Base-by-base conservation (phyloP, 2,329 filamentous ascomycete genomes). In the Phialocephala sp. region DNA sequence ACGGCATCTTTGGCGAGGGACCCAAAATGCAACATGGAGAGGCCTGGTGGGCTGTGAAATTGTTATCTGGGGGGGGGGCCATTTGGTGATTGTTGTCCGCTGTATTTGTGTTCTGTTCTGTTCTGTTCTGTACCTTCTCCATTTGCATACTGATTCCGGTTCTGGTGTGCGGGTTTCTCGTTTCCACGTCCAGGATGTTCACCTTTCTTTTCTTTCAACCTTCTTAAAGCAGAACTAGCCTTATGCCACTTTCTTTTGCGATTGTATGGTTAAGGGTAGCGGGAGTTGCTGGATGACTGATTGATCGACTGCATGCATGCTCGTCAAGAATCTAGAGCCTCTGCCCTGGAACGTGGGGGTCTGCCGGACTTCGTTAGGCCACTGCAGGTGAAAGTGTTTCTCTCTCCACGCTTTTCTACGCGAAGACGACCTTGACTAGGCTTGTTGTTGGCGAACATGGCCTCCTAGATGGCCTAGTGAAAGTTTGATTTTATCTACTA, bases 201-300 rank as follows among this genome's bases (percentile, higher is more conserved):
- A 18, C 1, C 50, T 54, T 54, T 35, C 50, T 54, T 54, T 35
- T 54, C 27, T 14, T 5, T n/a, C 50, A 27, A 54, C 24, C 22
- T 14, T 54, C 22, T n/a, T 54, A 14, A 54, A 54, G 12, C 24
- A 35, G 50, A 54, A 14, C 24, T 54, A 54, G 50, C 22, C 9
- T 54, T 27, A 12, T 27, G 50, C 22, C 4, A 1, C 14, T 54
- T 18, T 12, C n/a, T 54, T 35, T 54, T 54, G 9, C 11, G 27
- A 54, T 54, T 54, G 55, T 37, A 55, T 37, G 45, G 32, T 55
- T 50, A 60, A 22, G 59, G 59, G 59, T 54, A 45, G 45, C 59
- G 47, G 47, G 20, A 61, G 59, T 55, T 43, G 59, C 8, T 36
- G 57, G 35, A 32, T 27, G n/a, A 37, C 20, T 39, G 39, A 47